Base-by-base conservation (phyloP, 2,329 filamentous ascomycete species). In the Cladophialophora bantiana region DNA sequence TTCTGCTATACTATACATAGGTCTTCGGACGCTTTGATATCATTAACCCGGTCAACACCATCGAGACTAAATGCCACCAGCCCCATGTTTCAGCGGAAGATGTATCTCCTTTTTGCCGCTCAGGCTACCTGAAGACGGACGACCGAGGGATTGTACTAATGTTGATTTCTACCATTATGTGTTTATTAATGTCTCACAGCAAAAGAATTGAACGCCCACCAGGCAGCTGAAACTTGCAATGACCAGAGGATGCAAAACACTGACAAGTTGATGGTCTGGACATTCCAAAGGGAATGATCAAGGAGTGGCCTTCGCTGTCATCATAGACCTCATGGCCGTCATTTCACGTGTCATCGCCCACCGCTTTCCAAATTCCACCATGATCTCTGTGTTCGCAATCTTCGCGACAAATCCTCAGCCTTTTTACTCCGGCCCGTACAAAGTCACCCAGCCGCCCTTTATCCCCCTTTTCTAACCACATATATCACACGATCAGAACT, bases 11-110 rank as follows among this genome's bases (percentile, higher is more conserved):
- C 3, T 53, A 18, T 32, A 13, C 4, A 35, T 36, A 63, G 61
- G 52, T 63, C 38, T 35, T 63, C 40, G 36, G 61, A 5, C 50
- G 53, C n/a, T 63, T 57, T 45, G 61, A 63, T 38, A 45, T 63
- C 12, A 31, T 63, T 38, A 57, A 63, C 32, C 61, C 38, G 3
- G 36, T 62, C 15, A 54, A 54, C 31, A 59, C 57, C 6, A 36
- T 59, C 13, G 57, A 59, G 40, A 59, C 40, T 3, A 50, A 59
- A 18, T 50, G 57, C 34, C 57, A 59, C 45, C 57, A 59, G 42
- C 50, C 48, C n/a, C 57, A 59, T 20, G 57, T 59, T 59, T 15
- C 57, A 59, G 38, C 42, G 57, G 12, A 48, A 50, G 40, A 59
- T 59, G 57, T 59, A 48, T 15, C 12, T 50, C 31, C 57, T 50